These are phyloP conservation scores for Pythium sp. DNA, from an alignment of 352 stramenopile species.

Conservation along the genomic window DNA sequence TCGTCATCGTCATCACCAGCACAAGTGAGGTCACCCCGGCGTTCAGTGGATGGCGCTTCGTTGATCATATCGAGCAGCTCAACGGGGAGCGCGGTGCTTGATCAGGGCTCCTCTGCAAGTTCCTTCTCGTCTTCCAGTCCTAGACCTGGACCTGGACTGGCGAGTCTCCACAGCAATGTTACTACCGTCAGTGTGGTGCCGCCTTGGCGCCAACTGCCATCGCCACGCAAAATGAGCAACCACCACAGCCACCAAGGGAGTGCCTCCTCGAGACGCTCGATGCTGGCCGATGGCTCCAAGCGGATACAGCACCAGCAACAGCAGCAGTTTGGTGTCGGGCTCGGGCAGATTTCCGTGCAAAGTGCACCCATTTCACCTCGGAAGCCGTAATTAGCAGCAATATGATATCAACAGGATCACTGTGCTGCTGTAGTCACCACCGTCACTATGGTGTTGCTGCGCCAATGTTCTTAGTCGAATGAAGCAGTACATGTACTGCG, in stretches of 20 bases:
- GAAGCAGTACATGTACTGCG: too few species aligned
- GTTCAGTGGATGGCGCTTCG: background rate
- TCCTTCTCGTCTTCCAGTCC: background rate
- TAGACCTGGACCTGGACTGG: background rate
- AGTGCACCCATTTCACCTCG: slow-evolving; percentile 9
- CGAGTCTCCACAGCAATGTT: background rate
- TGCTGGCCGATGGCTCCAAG: slow-evolving; percentile 3
- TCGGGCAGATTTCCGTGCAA: slow-evolving; percentile 5
- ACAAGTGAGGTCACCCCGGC: background rate
- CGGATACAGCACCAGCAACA: slow-evolving; percentile 11
- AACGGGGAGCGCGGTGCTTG: background rate
- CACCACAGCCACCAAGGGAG: background rate
- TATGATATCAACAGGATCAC: background rate
- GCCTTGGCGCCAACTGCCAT: background rate
- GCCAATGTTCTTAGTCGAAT: too few species aligned
- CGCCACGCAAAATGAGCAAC: slow-evolving; percentile 2
- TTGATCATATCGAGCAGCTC: background rate
- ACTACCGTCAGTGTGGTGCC: background rate
- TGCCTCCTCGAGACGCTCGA: background rate
- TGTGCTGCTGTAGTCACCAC: background rate
- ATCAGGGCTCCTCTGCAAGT: background rate
- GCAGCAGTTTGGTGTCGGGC: background rate
- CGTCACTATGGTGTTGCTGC: too few species aligned
- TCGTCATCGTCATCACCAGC: background rate
- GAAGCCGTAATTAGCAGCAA: background rate